These are phyloP conservation scores for Pichia terricola DNA, from an alignment of 1,139 yeast species.

Conservation along the genomic window DNA sequence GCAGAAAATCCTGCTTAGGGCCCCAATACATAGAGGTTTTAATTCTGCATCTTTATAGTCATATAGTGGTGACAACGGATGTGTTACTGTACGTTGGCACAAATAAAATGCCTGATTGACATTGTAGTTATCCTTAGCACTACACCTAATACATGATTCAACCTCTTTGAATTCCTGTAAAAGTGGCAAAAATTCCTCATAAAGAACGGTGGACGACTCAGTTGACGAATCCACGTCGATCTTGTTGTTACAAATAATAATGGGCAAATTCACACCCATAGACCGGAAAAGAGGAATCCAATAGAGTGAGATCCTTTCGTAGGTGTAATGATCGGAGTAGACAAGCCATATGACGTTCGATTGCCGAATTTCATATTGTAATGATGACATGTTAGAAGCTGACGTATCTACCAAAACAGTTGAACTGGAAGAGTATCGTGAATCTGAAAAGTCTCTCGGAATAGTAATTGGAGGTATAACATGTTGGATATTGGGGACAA, in stretches of 20 bases:
- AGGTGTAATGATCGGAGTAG: constrained; percentile 87
- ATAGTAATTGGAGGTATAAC: constrained; percentile 79
- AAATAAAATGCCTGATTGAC: constrained; percentile 83
- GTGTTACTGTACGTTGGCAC: constrained; percentile 85
- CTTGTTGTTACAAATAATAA: constrained; percentile 84
- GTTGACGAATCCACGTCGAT: constrained; percentile 36
- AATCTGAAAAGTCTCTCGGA: constrained; percentile 52
- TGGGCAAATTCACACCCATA: constrained; percentile 85
- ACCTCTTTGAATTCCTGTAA: constrained; percentile 88
- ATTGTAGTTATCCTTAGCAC: constrained; percentile 71
- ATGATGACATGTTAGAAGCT: constrained; percentile 47
- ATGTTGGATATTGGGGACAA: constrained; percentile 63
- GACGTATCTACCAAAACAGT: constrained; percentile 76
- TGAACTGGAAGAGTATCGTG: constrained; percentile 52
- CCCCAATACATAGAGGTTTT: constrained; percentile 68
- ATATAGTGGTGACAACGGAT: constrained; percentile 88
- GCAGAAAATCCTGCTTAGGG: constrained; percentile 73
- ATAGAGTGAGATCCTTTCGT: constrained; percentile 79
- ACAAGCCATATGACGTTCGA: constrained; percentile 93
- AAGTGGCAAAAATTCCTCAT: constrained; percentile 79
- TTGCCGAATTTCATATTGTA: constrained; percentile 67
- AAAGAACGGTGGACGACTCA: constrained; percentile 26
- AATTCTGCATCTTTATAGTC: constrained; percentile 83
- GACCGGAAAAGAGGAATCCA: constrained; percentile 94
- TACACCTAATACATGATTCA: constrained; percentile 81